Base-by-base conservation (phyloP, 1,139 yeast genomes). In the Yamadazyma mexicana region DNA sequence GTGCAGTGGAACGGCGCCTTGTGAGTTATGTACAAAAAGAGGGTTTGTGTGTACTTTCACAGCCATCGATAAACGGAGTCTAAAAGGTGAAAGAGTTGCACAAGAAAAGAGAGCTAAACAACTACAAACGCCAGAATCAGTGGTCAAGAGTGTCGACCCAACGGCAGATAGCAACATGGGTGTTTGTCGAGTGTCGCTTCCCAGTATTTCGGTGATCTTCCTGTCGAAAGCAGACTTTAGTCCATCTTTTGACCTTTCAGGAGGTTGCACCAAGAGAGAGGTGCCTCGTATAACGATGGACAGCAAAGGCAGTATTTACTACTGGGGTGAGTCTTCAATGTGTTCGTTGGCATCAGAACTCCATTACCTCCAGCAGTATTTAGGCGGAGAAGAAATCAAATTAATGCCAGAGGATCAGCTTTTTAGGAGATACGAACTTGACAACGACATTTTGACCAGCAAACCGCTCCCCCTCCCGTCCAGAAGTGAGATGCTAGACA, bases 1-100 rank as follows among this genome's bases (percentile, higher is more conserved):
- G 46, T 62, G 67, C 42, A 51, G 56, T 16, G 67, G 66, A 7
- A 49, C 49, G 31, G 48, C 51, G 4, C 67, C 67, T 0, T 62
- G 67, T 47, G 54, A 50, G 16, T 43, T 54, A 22, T 62, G 67
- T 45, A 38, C 46, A 22, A 59, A 52, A 48, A 58, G 54, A 44
- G 56, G 55, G 10, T 43, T 48, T 17, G 54, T 50, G 11, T 62
- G 67, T 43, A 48, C 52, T 31, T 61, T 57, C 37, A 57, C 59
- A 33, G 55, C 52, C 7, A 49, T 61, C 15, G 67, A 62, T 37
- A 50, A 58, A 33, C 40, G 67, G 33, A 58, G 63, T 5, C 51
- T 61, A 35, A 61, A 61, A 39, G 59, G 59, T 9, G 61, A 60
- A 44, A 41, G 62, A 27, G 42, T 58, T 48, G 57, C 59, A 1